Evolutionary conservation across 1,284 basidiomycete species (phyloP).

Genomic region (Cutaneotrichosporon spelunceum): DNA sequence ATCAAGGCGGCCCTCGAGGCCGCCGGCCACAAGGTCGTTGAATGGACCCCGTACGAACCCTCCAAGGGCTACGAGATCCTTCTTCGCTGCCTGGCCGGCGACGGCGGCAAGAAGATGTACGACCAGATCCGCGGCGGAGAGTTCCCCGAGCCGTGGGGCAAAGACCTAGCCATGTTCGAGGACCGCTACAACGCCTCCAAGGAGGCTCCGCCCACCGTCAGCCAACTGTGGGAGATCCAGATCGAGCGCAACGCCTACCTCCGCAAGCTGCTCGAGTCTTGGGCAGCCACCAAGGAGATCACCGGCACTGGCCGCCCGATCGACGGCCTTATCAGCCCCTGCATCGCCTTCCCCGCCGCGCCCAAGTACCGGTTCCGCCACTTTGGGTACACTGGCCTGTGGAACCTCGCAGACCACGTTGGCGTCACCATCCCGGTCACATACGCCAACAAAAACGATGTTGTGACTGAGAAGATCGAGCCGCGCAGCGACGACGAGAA

Average conservation of each 20-base stretch:
- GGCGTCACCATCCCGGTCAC: constrained; percentile 61
- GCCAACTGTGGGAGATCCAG: constrained; percentile 21
- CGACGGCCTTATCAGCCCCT: constrained; percentile 23
- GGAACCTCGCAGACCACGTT: constrained; percentile 57
- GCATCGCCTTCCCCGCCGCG: constrained; percentile 13
- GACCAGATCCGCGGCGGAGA: constrained; percentile 1
- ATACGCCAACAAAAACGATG: constrained; percentile 52
- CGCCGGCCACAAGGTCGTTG: constrained; percentile 61
- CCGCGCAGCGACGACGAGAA: constrained; percentile 57
- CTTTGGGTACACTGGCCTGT: constrained; percentile 20
- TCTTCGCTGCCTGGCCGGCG: constrained; percentile 14
- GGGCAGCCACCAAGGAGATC: constrained; percentile 10
- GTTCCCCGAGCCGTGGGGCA: constrained; percentile 25
- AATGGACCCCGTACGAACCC: constrained; percentile 34
- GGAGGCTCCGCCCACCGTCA: constrained; percentile 14
- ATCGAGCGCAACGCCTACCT: constrained; percentile 15
- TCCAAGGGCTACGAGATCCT: constrained; percentile 9
- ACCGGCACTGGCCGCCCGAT: constrained; percentile 20
- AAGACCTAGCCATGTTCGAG: constrained; percentile 12
- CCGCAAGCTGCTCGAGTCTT: constrained; percentile 15
- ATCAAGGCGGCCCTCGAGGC: constrained; percentile 59
- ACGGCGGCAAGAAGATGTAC: constrained; percentile 18
- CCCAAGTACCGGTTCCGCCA: constrained; percentile 16
- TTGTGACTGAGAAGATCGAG: constrained; percentile 44
- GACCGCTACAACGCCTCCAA: constrained; percentile 10